phyloP scores from a whole-genome alignment of 2,329 filamentous ascomycete species.

The Claviceps citrina region DNA sequence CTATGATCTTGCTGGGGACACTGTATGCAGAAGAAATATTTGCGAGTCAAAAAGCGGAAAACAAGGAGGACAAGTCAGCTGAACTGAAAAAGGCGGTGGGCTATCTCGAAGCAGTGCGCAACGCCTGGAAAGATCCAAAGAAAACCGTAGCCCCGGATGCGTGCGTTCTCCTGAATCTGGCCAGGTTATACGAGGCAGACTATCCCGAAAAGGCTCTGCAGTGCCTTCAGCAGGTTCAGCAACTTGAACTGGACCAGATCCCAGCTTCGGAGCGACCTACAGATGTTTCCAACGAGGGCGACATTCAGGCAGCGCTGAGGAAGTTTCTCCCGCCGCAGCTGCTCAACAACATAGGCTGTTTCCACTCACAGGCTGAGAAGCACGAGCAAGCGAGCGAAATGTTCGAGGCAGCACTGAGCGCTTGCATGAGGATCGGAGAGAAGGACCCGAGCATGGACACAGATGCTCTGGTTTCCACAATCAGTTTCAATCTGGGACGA shows the following conservation, averaged over 20 bases:
- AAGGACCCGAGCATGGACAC: conserved; percentile 64
- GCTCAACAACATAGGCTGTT: conserved; percentile 94
- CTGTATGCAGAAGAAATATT: conserved; percentile 93
- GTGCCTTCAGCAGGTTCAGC: conserved; percentile 81
- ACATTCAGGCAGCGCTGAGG: conserved; percentile 46
- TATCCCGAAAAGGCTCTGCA: conserved; percentile 81
- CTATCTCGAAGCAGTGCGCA: conserved; percentile 70
- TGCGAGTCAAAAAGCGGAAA: conserved; percentile 51
- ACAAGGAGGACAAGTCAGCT: conserved; percentile 72
- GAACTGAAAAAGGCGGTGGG: conserved; percentile 77
- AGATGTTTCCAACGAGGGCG: conserved; percentile 39
- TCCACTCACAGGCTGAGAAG: conserved; percentile 79
- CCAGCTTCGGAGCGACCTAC: conserved; percentile 52
- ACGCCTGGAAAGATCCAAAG: conserved; percentile 85
- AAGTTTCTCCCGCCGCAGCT: conserved; percentile 76
- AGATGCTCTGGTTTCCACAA: conserved; percentile 84
- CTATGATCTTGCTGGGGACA: conserved; percentile 81
- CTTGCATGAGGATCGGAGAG: conserved; percentile 68
- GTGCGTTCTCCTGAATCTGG: conserved; percentile 79
- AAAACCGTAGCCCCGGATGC: conserved; percentile 68
- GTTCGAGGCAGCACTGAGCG: conserved; percentile 82
- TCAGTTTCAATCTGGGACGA: conserved; percentile 89
- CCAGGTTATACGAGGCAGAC: conserved; percentile 75
- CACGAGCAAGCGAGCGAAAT: conserved; percentile 65
- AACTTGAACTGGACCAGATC: conserved; percentile 71